Conservation (phyloP, 2,329 filamentous ascomycete species). For the Fusarium fracticaudum region DNA sequence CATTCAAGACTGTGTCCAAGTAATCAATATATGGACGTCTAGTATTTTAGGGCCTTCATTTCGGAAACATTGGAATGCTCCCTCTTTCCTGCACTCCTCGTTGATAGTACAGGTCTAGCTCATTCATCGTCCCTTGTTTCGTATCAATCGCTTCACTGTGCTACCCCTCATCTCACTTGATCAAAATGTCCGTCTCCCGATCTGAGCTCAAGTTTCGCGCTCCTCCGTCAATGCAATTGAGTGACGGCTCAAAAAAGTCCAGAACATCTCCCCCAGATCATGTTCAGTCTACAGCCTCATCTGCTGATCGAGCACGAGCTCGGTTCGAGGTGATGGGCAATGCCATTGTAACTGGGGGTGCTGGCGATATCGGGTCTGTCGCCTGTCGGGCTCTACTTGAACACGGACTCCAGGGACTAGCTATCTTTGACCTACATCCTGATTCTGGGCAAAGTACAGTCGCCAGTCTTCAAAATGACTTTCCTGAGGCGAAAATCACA, state of each 20-base stretch:
- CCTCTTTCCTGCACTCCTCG: fast-evolving
- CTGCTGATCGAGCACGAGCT: neutral
- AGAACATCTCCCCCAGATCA: neutral
- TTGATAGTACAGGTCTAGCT: fast-evolving
- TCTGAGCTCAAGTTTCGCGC: constrained; percentile 11
- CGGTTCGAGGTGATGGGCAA: neutral
- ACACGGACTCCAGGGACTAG: constrained; percentile 1
- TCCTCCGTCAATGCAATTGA: constrained; percentile 18
- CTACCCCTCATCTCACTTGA: neutral
- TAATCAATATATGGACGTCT: neutral
- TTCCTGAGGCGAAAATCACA: neutral
- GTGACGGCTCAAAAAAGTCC: constrained; percentile 1
- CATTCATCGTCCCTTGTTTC: neutral
- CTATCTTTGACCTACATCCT: constrained; percentile 6
- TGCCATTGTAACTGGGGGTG: constrained; percentile 7
- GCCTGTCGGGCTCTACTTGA: constrained; percentile 10
- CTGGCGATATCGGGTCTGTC: constrained; percentile 9
- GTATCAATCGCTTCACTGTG: too few relatives aligned
- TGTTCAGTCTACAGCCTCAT: fast-evolving
- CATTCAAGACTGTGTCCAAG: neutral
- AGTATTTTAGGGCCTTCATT: neutral
- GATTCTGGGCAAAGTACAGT: neutral
- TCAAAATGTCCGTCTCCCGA: constrained; percentile 6
- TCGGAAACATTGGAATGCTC: neutral
- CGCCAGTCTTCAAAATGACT: neutral